Conservation (phyloP, 345 rosid species). For the Tarenaya hassleriana region DNA sequence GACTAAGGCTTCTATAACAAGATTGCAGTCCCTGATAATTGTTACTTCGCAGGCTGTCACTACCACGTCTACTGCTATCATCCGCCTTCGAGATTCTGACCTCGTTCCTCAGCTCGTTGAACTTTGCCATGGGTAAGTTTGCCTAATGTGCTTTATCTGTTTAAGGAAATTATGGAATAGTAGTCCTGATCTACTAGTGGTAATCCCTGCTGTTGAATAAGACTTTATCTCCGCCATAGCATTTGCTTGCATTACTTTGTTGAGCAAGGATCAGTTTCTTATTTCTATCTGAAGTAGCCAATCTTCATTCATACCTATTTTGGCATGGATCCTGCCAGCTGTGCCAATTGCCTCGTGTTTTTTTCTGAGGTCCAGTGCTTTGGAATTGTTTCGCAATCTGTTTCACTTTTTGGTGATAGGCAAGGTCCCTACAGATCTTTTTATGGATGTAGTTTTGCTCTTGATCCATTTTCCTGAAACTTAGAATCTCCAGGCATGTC, state of each 20-base stretch:
- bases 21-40: constrained; percentile 63
- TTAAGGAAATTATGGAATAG: not conserved
- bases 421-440: not conserved
- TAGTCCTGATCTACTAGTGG: not conserved
- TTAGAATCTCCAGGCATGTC: no score
- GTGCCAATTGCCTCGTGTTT: not conserved
- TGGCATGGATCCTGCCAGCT: constrained; percentile 3
- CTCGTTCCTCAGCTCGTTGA: constrained; percentile 92
- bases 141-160: constrained; percentile 9
- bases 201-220: constrained; percentile 1
- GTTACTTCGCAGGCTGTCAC: constrained; percentile 89
- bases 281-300: constrained; percentile 6
- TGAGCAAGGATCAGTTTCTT: not conserved
- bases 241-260: constrained; percentile 17
- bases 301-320: constrained; percentile 7
- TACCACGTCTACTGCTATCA: constrained; percentile 79
- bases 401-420: not conserved
- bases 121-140: constrained; percentile 80
- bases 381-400: constrained; percentile 14
- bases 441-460: no score
- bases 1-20: constrained; percentile 67
- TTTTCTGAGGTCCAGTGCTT: constrained; percentile 5
- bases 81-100: constrained; percentile 71
- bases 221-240: constrained; percentile 1
- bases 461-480: no score